Percentiles rank a stretch among this genome's conserved stretches.
These are phyloP conservation scores for Oryza glaberrima DNA, from an alignment of 176 grass and related monocot species.

Conservation along the genomic window DNA sequence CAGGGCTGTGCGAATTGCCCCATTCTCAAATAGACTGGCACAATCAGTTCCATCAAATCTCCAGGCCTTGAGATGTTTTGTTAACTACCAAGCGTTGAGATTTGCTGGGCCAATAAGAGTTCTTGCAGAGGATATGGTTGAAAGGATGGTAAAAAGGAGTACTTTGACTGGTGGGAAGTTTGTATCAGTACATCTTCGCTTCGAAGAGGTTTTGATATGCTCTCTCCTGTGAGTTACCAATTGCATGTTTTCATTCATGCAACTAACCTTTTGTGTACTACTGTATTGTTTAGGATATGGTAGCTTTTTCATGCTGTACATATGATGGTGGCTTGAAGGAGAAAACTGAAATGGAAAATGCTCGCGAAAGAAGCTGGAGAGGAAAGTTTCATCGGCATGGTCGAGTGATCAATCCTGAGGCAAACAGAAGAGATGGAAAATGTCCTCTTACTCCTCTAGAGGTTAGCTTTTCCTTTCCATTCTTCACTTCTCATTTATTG, in stretches of 20 bases:
- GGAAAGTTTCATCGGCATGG: constrained; percentile 87
- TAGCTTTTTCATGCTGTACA: constrained; percentile 98
- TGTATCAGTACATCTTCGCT: constrained; percentile 94
- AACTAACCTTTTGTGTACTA: constrained; percentile 35
- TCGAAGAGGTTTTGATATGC: constrained; percentile 74
- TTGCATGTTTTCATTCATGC: constrained; percentile 30
- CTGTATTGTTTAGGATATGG: constrained; percentile 75
- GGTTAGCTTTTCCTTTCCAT: constrained; percentile 48
- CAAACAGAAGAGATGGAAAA: constrained; percentile 85
- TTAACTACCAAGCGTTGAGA: constrained; percentile 83
- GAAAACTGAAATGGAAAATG: constrained; percentile 86
- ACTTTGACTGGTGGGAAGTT: constrained; percentile 77
- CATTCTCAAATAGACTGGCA: constrained; percentile 94
- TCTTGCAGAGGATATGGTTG: constrained; percentile 76
- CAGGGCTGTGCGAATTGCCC: constrained; percentile 90
- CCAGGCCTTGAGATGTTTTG: constrained; percentile 83
- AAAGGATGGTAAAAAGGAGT: constrained; percentile 77
- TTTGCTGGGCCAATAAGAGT: constrained; percentile 80
- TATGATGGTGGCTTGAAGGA: constrained; percentile 90
- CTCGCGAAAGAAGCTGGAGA: constrained; percentile 87
- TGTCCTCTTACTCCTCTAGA: constrained; percentile 92
- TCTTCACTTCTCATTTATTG: background rate
- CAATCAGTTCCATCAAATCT: constrained; percentile 70
- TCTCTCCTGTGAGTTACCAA: constrained; percentile 3
- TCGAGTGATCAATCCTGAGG: constrained; percentile 83